Percentiles rank a stretch among this genome's conserved stretches.
Evolutionary conservation across 305 asterid genomes (phyloP).

Genomic region (Fraxinus dipetala): DNA sequence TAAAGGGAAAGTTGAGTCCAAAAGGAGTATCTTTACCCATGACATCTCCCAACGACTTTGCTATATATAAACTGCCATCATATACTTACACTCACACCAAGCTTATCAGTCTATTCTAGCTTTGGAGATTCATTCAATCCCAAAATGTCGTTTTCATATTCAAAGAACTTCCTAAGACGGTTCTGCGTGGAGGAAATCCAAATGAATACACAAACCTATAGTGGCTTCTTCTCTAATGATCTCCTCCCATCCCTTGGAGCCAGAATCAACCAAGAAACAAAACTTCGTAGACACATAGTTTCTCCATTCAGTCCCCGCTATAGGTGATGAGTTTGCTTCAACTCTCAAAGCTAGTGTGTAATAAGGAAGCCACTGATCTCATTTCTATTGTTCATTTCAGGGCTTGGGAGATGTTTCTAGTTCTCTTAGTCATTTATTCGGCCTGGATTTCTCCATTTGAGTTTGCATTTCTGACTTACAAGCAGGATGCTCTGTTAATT

Average conservation of each 20-base stretch:
- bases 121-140: background rate
- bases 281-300: slow-evolving; percentile 49
- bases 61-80: slow-evolving; percentile 42
- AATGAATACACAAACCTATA: slow-evolving; percentile 32
- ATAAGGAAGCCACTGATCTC: background rate
- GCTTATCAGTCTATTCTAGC: background rate
- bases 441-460: slow-evolving; percentile 90
- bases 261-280: slow-evolving; percentile 54
- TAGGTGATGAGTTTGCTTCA: slow-evolving; percentile 39
- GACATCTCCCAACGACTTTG: slow-evolving; percentile 23
- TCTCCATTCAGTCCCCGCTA: slow-evolving; percentile 75
- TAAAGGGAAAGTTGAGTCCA: slow-evolving; percentile 28
- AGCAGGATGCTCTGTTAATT: slow-evolving; percentile 54
- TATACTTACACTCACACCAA: slow-evolving; percentile 18
- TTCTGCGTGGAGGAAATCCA: slow-evolving; percentile 70
- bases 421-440: slow-evolving; percentile 67
- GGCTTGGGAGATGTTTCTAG: slow-evolving; percentile 86
- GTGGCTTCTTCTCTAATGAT: slow-evolving; percentile 69
- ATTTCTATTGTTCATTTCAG: slow-evolving; percentile 36
- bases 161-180: slow-evolving; percentile 51
- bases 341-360: background rate
- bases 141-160: slow-evolving; percentile 47
- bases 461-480: slow-evolving; percentile 70
- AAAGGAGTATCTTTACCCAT: slow-evolving; percentile 31
- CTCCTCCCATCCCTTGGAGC: slow-evolving; percentile 93